Evolutionary conservation across 305 asterid species (phyloP).

Genomic region (Ilex paraguariensis): DNA sequence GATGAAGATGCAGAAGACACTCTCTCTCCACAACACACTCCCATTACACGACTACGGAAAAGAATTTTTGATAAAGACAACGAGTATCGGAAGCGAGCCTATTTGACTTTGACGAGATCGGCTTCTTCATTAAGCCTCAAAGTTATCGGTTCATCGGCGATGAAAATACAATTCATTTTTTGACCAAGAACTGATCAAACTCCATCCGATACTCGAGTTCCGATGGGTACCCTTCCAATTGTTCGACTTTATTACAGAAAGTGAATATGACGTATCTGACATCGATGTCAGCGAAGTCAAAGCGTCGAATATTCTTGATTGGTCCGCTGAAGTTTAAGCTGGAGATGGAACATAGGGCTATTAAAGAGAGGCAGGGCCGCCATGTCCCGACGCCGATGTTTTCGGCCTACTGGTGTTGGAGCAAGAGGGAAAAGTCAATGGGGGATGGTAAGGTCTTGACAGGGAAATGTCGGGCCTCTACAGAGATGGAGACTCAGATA

Average conservation of each 20-base stretch:
- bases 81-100: conserved; percentile 29
- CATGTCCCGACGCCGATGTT: background rate
- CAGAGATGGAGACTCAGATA: no score
- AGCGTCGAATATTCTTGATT: conserved; percentile 61
- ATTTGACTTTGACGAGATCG: conserved; percentile 20
- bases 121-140: conserved; percentile 18
- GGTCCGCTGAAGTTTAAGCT: conserved; percentile 70
- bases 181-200: background rate
- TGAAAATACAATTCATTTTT: background rate
- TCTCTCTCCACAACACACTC: conserved; percentile 43
- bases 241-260: conserved; percentile 22
- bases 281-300: conserved; percentile 58
- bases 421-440: conserved; percentile 11
- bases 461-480: background rate
- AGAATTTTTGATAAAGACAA: conserved; percentile 17
- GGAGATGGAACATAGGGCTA: conserved; percentile 65
- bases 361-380: conserved; percentile 48
- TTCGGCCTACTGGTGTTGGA: conserved; percentile 12
- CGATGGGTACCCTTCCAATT: background rate
- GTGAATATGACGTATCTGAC: conserved; percentile 56
- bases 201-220: conserved; percentile 6
- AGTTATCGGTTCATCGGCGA: background rate
- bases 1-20: conserved; percentile 22
- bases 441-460: conserved; percentile 25
- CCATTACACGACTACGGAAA: conserved; percentile 20